Evolutionary conservation across 164 flowering plant species (phyloP).

Genomic region (Hamamelis virginiana): DNA sequence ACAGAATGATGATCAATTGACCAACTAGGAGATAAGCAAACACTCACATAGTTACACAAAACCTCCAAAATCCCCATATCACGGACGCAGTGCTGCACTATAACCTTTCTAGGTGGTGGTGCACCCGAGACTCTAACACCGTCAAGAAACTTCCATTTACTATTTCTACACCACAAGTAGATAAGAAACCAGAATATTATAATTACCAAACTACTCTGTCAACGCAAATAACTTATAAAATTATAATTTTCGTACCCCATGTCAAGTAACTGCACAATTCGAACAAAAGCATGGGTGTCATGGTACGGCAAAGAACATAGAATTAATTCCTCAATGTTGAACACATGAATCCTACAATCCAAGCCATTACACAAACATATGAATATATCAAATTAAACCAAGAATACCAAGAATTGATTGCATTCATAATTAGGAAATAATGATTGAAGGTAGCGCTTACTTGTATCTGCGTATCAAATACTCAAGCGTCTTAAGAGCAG

Average conservation of each 20-base stretch:
- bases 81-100: slow-evolving; percentile 84
- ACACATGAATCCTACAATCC: slow-evolving; percentile 64
- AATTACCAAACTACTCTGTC: neutral
- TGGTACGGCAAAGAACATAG: slow-evolving; percentile 86
- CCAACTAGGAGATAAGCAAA: neutral
- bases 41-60: slow-evolving; percentile 74
- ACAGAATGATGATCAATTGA: slow-evolving; percentile 3
- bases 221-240: neutral
- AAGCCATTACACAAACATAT: neutral
- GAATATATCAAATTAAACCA: neutral
- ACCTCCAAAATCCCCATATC: slow-evolving; percentile 76
- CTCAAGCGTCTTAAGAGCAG: slow-evolving; percentile 76
- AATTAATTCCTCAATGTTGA: slow-evolving; percentile 75
- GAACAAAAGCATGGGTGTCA: slow-evolving; percentile 83
- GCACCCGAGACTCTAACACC: slow-evolving; percentile 89
- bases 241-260: slow-evolving; percentile 44
- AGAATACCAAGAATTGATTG: too few relatives aligned
- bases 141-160: slow-evolving; percentile 82
- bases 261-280: slow-evolving; percentile 69
- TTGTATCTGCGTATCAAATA: slow-evolving; percentile 86
- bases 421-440: neutral
- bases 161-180: slow-evolving; percentile 46
- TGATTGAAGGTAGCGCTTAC: slow-evolving; percentile 34
- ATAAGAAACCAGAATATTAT: neutral
- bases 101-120: slow-evolving; percentile 77